phyloP scores from a whole-genome alignment of 805 yeast genomes.

The Myxozyma mucilagina region DNA sequence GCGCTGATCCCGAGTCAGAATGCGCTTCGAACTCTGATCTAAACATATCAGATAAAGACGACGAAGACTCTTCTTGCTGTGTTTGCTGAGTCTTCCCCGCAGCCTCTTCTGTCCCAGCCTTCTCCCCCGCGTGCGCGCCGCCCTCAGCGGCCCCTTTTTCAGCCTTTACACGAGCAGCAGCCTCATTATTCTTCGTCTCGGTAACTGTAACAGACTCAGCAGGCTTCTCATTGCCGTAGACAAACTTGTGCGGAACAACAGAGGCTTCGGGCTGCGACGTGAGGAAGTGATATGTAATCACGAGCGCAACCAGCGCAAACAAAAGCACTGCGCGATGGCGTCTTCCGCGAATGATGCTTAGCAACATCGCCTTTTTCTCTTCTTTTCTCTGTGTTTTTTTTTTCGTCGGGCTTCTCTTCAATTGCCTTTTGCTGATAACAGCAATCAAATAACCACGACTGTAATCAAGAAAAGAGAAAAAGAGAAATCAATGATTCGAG shows the following conservation, averaged over 20 bases:
- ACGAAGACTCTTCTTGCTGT: too few relatives aligned
- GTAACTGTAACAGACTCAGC: too few relatives aligned
- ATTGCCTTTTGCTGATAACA: neutral
- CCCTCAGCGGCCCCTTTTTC: neutral
- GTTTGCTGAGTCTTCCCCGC: too few relatives aligned
- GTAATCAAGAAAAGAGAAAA: neutral
- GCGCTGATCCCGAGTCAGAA: too few relatives aligned
- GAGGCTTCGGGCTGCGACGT: neutral
- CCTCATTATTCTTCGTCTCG: neutral
- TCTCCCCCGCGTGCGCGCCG: neutral
- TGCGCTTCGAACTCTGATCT: too few relatives aligned
- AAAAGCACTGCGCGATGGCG: constrained; percentile 13
- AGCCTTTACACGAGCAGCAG: neutral
- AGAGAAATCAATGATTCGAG: neutral
- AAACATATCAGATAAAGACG: too few relatives aligned
- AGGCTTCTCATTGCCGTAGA: neutral
- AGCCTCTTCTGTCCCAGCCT: neutral
- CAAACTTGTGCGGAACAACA: constrained; percentile 16
- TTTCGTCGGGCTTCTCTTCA: neutral
- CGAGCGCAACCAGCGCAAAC: constrained; percentile 7
- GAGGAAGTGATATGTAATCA: constrained; percentile 12
- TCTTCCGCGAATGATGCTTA: constrained; percentile 7
- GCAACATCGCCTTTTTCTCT: neutral
- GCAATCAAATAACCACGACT: neutral
- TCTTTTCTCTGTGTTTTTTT: neutral